A percentile compares a stretch with the other conserved stretches of the same genome.
These are phyloP conservation scores for Triticum urartu DNA, from an alignment of 176 grass and related monocot genomes.

Conservation along the genomic window DNA sequence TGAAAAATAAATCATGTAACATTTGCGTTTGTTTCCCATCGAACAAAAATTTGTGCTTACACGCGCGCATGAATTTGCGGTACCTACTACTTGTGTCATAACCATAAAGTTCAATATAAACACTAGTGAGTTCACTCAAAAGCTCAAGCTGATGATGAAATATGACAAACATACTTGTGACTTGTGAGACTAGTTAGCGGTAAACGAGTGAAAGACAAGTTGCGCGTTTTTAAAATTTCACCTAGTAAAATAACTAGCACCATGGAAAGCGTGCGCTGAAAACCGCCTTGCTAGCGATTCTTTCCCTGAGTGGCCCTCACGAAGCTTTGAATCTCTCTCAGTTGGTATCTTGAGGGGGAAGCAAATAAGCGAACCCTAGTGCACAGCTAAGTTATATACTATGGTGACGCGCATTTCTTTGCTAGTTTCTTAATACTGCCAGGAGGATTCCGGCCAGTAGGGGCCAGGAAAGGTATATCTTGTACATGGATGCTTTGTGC, in stretches of 20 bases:
- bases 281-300: background rate
- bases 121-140: background rate
- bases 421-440: background rate
- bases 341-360: background rate
- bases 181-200: background rate
- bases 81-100: background rate
- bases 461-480: slow-evolving; percentile 45
- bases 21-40: background rate
- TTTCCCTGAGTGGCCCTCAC: background rate
- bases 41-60: background rate
- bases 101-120: background rate
- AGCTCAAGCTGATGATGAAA: background rate
- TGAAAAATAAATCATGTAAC: background rate
- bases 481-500: slow-evolving; percentile 18
- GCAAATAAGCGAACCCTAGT: background rate
- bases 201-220: background rate
- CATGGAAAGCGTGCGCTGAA: background rate
- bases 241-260: background rate
- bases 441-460: background rate
- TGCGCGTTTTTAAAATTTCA: background rate
- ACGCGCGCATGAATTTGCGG: background rate
- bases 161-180: background rate
- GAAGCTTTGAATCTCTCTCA: slow-evolving; percentile 15
- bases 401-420: background rate
- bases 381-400: background rate